Evolutionary conservation across 257 asterid species (phyloP).

Genomic region (Vinca minor): DNA sequence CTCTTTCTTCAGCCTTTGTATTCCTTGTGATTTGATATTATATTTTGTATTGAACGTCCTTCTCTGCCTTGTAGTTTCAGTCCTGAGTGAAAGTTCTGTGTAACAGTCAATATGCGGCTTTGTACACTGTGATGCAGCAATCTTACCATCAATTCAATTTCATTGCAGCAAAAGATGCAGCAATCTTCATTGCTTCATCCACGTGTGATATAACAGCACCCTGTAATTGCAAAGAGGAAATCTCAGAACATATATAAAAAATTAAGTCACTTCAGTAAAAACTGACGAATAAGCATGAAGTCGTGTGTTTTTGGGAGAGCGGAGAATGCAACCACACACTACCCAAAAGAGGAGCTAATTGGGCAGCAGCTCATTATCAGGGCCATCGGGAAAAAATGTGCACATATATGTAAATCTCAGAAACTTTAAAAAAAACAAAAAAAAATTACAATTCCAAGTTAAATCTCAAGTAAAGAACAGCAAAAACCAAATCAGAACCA

Average conservation of each 20-base stretch:
- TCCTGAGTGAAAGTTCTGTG: too few species aligned
- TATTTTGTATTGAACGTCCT: too few species aligned
- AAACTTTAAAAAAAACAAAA: too few species aligned
- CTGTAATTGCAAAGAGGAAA: conserved; percentile 26
- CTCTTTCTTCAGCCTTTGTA: background rate
- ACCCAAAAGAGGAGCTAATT: background rate
- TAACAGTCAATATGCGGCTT: background rate
- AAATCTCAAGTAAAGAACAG: too few species aligned
- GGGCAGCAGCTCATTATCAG: too few species aligned
- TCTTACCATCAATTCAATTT: conserved; percentile 28
- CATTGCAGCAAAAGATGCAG: conserved; percentile 72
- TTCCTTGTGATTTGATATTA: background rate
- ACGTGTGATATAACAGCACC: conserved; percentile 49
- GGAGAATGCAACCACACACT: background rate
- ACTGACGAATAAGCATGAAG: background rate
- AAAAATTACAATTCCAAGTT: too few species aligned
- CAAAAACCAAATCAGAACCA: too few species aligned
- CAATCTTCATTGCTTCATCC: conserved; percentile 60
- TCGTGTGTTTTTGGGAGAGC: background rate
- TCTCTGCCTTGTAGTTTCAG: too few species aligned
- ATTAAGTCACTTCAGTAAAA: background rate
- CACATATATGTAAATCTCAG: background rate
- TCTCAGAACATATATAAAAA: background rate
- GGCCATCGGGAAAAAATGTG: too few species aligned
- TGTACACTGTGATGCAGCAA: background rate